Evolutionary conservation across 2,329 filamentous ascomycete species (phyloP), one percentile per base, ranked within the genome.

Genomic region (Aureobasidium uvarum): DNA sequence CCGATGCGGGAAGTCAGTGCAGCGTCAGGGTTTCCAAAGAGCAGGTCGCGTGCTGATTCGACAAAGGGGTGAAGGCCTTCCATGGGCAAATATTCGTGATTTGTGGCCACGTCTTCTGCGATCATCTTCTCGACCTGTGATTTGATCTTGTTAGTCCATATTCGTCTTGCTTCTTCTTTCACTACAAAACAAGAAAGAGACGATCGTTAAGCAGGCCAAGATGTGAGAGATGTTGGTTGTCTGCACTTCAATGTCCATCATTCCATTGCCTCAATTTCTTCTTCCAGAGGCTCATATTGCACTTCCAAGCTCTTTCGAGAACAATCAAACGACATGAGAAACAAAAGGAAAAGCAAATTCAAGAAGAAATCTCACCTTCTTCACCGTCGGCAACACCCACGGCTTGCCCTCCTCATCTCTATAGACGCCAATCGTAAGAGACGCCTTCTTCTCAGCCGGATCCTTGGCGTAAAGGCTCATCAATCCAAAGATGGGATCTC

Each of bases 31-130:
- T 45, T 68, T 18, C 73, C 73, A 23, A 77, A 70, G 11, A 73
- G 52, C 3, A 78, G 66, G 28, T 71, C 52, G 36, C 69, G 68
- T 7, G 75, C 72, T 6, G 50, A 68, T 10, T 68, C 65, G n/a
- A 74, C 50, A 80, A 96, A 93, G 67, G 87, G 83, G 60, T 86
- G 79, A 65, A 96, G 83, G 72, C 93, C 93, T 68, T 91, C 89
- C 76, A 97, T 97, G 67, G 93, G 92, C 67, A 94, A 90, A 79
- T 97, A 97, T 84, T 97, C 93, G 82, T 97, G 92, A 25, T 63
- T 63, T 28, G 60, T 63, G 48, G 60, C 48, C 25, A 45, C 33
- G 38, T 63, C 60, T 20, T 52, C 81, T 96, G 64, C 39, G 48
- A 60, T 95, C 72, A 95, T 83, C 66, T 89, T 85, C 75, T 92